Evolutionary conservation across 768 basidiomycete species (phyloP), one percentile per base, ranked within the genome.

Genomic region (Russula sp.): DNA sequence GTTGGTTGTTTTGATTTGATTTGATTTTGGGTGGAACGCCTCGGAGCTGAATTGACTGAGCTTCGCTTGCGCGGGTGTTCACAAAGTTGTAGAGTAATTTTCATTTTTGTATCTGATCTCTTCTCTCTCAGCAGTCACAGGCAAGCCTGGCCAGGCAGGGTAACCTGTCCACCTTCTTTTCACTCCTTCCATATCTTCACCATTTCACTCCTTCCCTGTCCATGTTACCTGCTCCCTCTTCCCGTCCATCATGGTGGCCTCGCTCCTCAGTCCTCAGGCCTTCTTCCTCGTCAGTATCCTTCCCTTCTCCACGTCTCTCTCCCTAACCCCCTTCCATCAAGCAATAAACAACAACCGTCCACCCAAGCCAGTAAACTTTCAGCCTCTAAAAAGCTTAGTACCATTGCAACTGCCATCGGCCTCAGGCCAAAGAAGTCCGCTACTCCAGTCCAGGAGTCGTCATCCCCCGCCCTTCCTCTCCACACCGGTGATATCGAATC

Each of bases 351-450:
- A 16, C 58, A 56, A 32, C 47, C 59, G 16, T 8, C 34, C 9
- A 27, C 20, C 16, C 55, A 55, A 40, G 13, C 34, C 8, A 54
- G 11, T 32, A 67, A 58, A 51, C 62, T 32, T 39, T 47, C 59
- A 11, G 31, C 40, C 40, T 57, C 70, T 64, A 73, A 78, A 72
- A 81, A 77, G 65, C 77, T 87, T 70, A 84, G 78, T 62, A 79
- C 82, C 7, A 73, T 89, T 55, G 82, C 82, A 10, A 77, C 81
- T 53, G 85, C 82, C 42, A 81, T 89, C 44, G 85, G 86, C 51
- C 75, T 86, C 69, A 87, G 82, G 72, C 73, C 81, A 22, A 88
- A 84, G 75, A 88, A 86, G 70, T 76, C 82, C 0, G 70, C 79
- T 3, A 72, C 85, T 39, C 74, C 83, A 55, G 81, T 84, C 59